Base-by-base conservation (phyloP, 495 filamentous ascomycete species). In the Aspergillus coremiiformis region DNA sequence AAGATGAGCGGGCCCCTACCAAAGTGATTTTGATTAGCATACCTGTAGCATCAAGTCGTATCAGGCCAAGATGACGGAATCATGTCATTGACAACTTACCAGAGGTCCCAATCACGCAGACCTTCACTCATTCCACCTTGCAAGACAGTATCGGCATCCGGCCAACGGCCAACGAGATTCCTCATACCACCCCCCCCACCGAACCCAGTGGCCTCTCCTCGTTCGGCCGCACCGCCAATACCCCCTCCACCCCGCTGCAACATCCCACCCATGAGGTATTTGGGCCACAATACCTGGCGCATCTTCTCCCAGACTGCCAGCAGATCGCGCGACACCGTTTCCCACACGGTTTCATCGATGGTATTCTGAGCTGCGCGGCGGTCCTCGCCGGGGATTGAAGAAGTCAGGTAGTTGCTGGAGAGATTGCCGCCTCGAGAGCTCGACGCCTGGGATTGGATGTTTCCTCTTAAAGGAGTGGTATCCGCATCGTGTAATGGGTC, bases 341-440 rank as follows among this genome's bases (percentile, higher is more conserved):
- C 85, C 93, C 92, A 97, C 43, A 97, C 93, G 8, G 78, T 87
- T 69, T 99, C 93, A 70, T 97, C 94, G 67, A 99, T 94, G 39
- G 93, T 99, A 72, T 93, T 94, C 51, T 81, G 82, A 11, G 89
- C 82, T 35, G 94, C 90, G 47, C 86, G 84, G n/a, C 93, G 89
- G 74, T 99, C 94, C 60, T 96, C 90, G 51, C 93, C 93, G 39
- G 84, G 84, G 62, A 96, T 93, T 22, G 84, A 84, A 29, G 89
- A 91, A 32, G 88, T 95, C 52, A 96, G 84, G 69, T 90, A 87
- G 51, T 78, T 72, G 68, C 80, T 57, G 22, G 69, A 62, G 42
- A 62, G 35, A 48, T 64, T 62, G 43, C 54, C 68, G 66, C 70
- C 61, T 80, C 70, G 65, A 71, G 79, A 60, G 77, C 66, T 21